Evolutionary conservation across 1,139 yeast species (phyloP), one percentile per base, ranked within the genome.

Genomic region (Suhomyces anneliseae): DNA sequence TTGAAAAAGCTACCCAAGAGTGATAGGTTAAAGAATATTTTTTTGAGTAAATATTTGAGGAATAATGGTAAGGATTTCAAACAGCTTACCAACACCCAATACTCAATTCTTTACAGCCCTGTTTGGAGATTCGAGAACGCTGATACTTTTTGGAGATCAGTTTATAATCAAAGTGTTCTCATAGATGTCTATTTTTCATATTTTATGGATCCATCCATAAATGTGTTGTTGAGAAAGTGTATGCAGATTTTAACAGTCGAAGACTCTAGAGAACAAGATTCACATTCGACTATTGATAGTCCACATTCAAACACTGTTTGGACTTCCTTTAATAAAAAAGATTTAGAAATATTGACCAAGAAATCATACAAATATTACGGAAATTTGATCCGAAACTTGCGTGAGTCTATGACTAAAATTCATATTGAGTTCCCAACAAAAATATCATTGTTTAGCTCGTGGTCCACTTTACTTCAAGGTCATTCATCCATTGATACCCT

Each of bases 201-300:
- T 48, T 66, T 73, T 48, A 62, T 73, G 58, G 78, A 73, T 48
- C 63, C 73, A 40, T 62, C 76, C 0, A 58, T 72, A 39, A 73
- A 69, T 45, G 61, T 70, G 4, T 52, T 74, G 12, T 54, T 73
- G 39, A 66, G 64, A 29, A 57, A 57, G 7, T 61, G 67, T 36
- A 61, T 62, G 34, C 59, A 58, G 12, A 60, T 64, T 10, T 51
- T 65, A 8, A 32, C 54, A 4, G 54, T 52, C 8, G 45, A 48
- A 15, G 53, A 51, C 12, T 34, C 49, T 7, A 40, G 45, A 8
- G 36, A 39, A 8, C 34, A 15, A 5, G 19, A 42, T 9, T 27
- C 36, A 11, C n/a, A 8, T 9, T 34, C 33, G 6, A 7, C 39
- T 8, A 27, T 39, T 2, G 39, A 47, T 12, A 47, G 47, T 34